Conservation (phyloP, 176 grass and related monocot genomes). For the Aegilops speltoides region DNA sequence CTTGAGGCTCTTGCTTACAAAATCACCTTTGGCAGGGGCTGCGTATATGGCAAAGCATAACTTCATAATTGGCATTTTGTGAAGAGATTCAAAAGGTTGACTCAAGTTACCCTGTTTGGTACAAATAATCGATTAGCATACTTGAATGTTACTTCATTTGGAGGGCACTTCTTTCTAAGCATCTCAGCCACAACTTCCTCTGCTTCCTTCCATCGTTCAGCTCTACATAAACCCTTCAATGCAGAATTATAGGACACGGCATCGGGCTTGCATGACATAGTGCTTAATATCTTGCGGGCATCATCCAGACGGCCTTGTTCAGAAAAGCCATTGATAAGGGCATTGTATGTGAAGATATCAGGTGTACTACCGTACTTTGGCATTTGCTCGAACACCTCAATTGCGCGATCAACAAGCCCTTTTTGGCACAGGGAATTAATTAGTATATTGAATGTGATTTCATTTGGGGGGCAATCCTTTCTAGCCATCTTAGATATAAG, state of each 20-base stretch:
- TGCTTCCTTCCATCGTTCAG: conserved; percentile 43
- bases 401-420: conserved; percentile 34
- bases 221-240: conserved; percentile 53
- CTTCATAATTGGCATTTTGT: background rate
- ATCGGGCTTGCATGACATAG: conserved; percentile 47
- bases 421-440: conserved; percentile 49
- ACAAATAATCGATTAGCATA: conserved; percentile 47
- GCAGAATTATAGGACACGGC: conserved; percentile 47
- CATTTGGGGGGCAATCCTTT: conserved; percentile 51
- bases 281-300: conserved; percentile 36
- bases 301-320: conserved; percentile 42
- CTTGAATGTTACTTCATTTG: conserved; percentile 66
- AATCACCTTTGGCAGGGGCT: background rate
- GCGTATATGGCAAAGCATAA: background rate
- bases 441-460: conserved; percentile 55
- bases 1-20: background rate
- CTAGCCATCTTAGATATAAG: conserved; percentile 45
- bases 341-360: conserved; percentile 52
- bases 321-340: conserved; percentile 54
- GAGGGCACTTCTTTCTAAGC: conserved; percentile 44
- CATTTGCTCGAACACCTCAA: conserved; percentile 50
- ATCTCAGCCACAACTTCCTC: conserved; percentile 42
- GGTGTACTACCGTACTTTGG: conserved; percentile 37
- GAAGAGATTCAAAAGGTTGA: background rate
- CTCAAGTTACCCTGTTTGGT: conserved; percentile 30